Base-by-base conservation (phyloP, 2,329 filamentous ascomycete genomes). In the Fusarium continuum region DNA sequence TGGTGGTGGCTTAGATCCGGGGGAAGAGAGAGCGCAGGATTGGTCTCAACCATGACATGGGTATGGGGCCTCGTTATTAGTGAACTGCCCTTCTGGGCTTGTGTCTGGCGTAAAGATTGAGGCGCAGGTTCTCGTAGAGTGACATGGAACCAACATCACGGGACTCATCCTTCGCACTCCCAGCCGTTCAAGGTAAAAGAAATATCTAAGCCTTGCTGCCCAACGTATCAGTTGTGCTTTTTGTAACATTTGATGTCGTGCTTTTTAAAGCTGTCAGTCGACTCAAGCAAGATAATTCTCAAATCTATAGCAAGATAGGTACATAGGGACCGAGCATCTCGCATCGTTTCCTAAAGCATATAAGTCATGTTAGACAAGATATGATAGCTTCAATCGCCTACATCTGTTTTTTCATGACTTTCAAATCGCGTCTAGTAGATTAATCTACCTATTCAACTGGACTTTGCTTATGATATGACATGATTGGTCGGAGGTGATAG, bases 1-100 rank as follows among this genome's bases (percentile, higher is more conserved):
- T 57, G 61, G 53, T 26, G 64, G 67, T 70, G 68, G 68, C 68
- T 70, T 59, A 58, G 66, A 55, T 68, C 66, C 49, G 54, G 65
- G 47, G 52, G 34, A 36, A 41, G 16, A 23, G 25, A 49, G 10
- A 41, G 22, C 17, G 16, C 8, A 14, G 25, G 35, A 48, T 56
- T 40, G 40, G 55, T 17, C 40, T 34, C 11, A n/a, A 54, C 11
- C 22, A 41, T 55, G 28, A 38, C 17, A 9, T 20, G 20, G 31
- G 17, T 23, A 23, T 17, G 29, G 26, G 11, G 44, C 25, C 26
- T 11, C 16, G 16, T 29, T 28, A 39, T 40, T 45, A 53, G 36
- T 32, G 50, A 57, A 36, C 35, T 64, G 51, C 61, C 61, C 44
- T 61, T 64, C 55, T 61, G 49, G 61, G 61, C 38, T 56, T 50